phyloP scores from a whole-genome alignment of 2,329 filamentous ascomycete genomes.

The Amauroascus niger region DNA sequence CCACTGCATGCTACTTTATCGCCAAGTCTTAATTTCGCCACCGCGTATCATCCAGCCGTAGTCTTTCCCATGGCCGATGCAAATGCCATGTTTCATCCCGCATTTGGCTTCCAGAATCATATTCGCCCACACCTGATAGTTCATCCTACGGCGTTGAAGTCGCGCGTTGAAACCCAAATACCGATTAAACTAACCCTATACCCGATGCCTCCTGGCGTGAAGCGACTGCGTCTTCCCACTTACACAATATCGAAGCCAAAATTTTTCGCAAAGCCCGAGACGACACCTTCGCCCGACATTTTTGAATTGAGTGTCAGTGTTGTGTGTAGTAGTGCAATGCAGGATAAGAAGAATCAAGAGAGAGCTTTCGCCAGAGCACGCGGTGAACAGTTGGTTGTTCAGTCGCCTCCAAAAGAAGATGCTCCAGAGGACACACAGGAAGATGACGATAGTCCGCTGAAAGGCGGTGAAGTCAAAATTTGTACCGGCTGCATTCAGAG shows the following conservation, averaged over 20 bases:
- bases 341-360: conserved; percentile 54
- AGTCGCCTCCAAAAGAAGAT: conserved; percentile 30
- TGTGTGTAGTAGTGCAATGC: conserved; percentile 88
- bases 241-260: conserved; percentile 94
- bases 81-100: conserved; percentile 24
- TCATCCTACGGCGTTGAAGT: conserved; percentile 64
- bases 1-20: conserved; percentile 33
- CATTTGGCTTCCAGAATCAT: conserved; percentile 25
- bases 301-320: conserved; percentile 71
- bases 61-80: conserved; percentile 21
- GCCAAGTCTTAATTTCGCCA: conserved; percentile 34
- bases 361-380: conserved; percentile 56
- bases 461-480: conserved; percentile 89
- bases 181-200: conserved; percentile 72
- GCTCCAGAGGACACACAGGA: conserved; percentile 46
- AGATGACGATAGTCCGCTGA: conserved; percentile 63
- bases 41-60: conserved; percentile 14
- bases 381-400: conserved; percentile 34
- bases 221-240: conserved; percentile 73
- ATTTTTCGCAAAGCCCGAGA: conserved; percentile 63
- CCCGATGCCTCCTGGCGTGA: conserved; percentile 63
- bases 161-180: conserved; percentile 92
- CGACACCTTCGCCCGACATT: conserved; percentile 56
- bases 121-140: conserved; percentile 46
- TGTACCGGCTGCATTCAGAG: conserved; percentile 84